Evolutionary conservation across 2,329 filamentous ascomycete genomes (phyloP).

Genomic region (Aspergillus sp.): DNA sequence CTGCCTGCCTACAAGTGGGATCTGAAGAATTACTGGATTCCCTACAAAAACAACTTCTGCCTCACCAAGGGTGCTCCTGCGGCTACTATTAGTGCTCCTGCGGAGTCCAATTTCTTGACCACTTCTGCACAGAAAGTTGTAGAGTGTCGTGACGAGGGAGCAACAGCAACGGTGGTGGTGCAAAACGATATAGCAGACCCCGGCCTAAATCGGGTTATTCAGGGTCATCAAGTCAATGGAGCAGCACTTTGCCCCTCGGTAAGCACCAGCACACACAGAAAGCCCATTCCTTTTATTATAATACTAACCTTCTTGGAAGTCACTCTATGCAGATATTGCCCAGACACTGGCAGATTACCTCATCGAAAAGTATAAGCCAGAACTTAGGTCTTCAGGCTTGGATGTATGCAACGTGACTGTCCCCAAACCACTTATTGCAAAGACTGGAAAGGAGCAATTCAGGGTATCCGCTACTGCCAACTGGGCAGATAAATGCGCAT

Average conservation of each 20-base stretch:
- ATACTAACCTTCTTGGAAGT: slow-evolving; percentile 19
- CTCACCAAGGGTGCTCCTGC: slow-evolving; percentile 34
- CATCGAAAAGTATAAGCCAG: slow-evolving; percentile 35
- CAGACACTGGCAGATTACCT: slow-evolving; percentile 36
- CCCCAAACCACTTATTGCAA: slow-evolving; percentile 58
- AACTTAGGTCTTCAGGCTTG: slow-evolving; percentile 30
- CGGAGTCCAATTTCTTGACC: slow-evolving; percentile 26
- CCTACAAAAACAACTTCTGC: slow-evolving; percentile 38
- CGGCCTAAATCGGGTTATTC: slow-evolving; percentile 34
- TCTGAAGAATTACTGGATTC: slow-evolving; percentile 43
- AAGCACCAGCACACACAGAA: slow-evolving; percentile 16
- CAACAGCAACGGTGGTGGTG: slow-evolving; percentile 31
- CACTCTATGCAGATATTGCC: slow-evolving; percentile 40
- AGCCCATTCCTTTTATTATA: background rate
- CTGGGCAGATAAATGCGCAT: slow-evolving; percentile 32
- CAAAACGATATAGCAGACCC: slow-evolving; percentile 38
- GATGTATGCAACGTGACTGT: slow-evolving; percentile 38
- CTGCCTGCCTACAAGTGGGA: slow-evolving; percentile 42
- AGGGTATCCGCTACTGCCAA: slow-evolving; percentile 37
- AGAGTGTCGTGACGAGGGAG: slow-evolving; percentile 26
- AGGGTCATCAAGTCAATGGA: slow-evolving; percentile 40
- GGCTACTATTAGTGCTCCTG: slow-evolving; percentile 12
- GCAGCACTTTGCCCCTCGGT: slow-evolving; percentile 36
- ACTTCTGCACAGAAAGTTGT: slow-evolving; percentile 33
- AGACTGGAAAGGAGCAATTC: slow-evolving; percentile 39